Conservation (phyloP, 495 filamentous ascomycete species). For the Hapsidospora chrysogenum region DNA sequence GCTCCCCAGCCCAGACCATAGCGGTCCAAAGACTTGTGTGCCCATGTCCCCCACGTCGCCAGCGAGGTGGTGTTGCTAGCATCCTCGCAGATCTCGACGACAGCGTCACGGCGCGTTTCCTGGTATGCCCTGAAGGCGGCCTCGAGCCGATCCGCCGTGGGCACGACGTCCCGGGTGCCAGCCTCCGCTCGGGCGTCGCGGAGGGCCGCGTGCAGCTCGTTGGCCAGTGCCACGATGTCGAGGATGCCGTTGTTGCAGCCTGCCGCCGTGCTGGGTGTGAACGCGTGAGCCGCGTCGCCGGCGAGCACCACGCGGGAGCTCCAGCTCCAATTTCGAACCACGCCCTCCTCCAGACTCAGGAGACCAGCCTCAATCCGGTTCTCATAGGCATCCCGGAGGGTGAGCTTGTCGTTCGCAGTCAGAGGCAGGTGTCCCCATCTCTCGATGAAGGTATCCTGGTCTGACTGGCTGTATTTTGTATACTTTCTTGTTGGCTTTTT, state of each 20-base stretch:
- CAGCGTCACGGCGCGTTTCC: background rate
- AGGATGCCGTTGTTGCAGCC: slow-evolving; percentile 26
- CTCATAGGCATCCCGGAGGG: slow-evolving; percentile 17
- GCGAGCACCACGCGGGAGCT: slow-evolving; percentile 19
- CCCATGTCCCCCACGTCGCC: background rate
- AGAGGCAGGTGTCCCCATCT: slow-evolving; percentile 15
- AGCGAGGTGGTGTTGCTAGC: background rate
- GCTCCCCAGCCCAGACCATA: background rate
- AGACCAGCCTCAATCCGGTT: slow-evolving; percentile 8
- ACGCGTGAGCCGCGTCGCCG: slow-evolving; percentile 27
- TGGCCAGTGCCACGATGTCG: slow-evolving; percentile 25
- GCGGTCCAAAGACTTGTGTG: background rate
- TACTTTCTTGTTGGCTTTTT: slow-evolving; percentile 19
- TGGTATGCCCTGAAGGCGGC: background rate
- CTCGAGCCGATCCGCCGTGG: background rate
- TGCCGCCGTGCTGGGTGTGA: slow-evolving; percentile 18
- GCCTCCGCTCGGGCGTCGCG: background rate
- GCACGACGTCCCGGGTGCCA: background rate
- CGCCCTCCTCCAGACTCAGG: slow-evolving; percentile 21
- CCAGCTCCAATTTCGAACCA: slow-evolving; percentile 19
- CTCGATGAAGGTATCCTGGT: slow-evolving; percentile 11
- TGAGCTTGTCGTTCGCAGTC: slow-evolving; percentile 14
- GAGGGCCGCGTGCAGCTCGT: slow-evolving; percentile 5
- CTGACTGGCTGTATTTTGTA: slow-evolving; percentile 19
- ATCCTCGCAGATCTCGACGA: background rate